Base-by-base conservation (phyloP, 1,284 basidiomycete species). In the Sutorius eximius region DNA sequence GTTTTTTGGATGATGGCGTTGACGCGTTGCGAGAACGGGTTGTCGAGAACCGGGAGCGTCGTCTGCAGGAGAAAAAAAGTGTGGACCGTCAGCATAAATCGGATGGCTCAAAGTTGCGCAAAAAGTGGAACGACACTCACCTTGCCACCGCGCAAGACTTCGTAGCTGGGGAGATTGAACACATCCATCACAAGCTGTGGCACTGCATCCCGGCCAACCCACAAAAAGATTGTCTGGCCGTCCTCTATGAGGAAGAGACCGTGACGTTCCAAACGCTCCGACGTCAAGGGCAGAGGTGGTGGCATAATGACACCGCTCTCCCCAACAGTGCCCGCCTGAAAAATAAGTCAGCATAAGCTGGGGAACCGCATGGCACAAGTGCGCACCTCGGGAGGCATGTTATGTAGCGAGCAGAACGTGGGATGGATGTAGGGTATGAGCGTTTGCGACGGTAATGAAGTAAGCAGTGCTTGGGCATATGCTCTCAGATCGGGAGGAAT, bases 201-300 rank as follows among this genome's bases (percentile, higher is more conserved):
- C 20, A 99, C 95, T 5, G 97, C 94, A 68, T 98, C 96, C 32
- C 95, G 86, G 8, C 97, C 97, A 50, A 99, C 84, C 91, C 94
- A 99, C 44, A 99, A 80, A 86, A 99, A 98, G 65, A 99, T 91
- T 45, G 93, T 95, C 74, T 98, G 97, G 0, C 93, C 93, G 71
- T 99, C 95, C 72, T 99, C 97, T 62, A 99, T 96, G 59, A 99
- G 75, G 83, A 91, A 98, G 50, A 99, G 79, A 51, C 97, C 97
- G 67, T 99, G 95, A 52, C 95, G 81, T 73, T 98, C 95, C 50
- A 99, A 79, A 40, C 93, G 81, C 73, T 99, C 97, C 34, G 93
- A 95, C 0, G 94, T 95, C 55, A 95, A 82, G 49, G 96, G 96
- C 32, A 98, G 78, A n/a, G 91, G 83, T 8, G 85, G 82, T 0